Conservation (phyloP, 1,284 basidiomycete species). For the Leccinum solheimii region DNA sequence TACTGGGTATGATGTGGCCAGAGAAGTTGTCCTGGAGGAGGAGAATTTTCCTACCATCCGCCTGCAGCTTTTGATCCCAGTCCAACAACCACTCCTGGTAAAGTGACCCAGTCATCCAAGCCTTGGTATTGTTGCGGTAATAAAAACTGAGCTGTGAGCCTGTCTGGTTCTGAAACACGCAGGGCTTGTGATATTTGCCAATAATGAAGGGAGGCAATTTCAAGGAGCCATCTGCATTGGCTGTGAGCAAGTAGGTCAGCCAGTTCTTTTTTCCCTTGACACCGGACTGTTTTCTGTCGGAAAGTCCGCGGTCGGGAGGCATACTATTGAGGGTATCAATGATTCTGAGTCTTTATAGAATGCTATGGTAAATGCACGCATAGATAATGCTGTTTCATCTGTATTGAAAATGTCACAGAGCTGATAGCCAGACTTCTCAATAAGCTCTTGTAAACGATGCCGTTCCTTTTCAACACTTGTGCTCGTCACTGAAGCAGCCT, state of each 20-base stretch:
- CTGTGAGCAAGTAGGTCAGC: not conserved
- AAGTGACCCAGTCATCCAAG: not conserved
- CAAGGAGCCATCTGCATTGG: not conserved
- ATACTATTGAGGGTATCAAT: not conserved
- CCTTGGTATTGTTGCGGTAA: not conserved
- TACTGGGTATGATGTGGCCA: not conserved
- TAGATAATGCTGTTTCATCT: not conserved
- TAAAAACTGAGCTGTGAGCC: not conserved
- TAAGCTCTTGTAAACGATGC: not conserved
- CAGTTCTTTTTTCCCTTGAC: not conserved
- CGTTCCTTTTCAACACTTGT: constrained; percentile 4
- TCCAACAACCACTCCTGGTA: not conserved
- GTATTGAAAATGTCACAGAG: not conserved
- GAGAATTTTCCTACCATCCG: not conserved
- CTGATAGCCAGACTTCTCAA: not conserved
- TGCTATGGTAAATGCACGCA: not conserved
- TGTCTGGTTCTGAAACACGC: not conserved
- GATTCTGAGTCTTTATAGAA: not conserved
- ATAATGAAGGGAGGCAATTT: not conserved
- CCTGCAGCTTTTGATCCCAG: not conserved
- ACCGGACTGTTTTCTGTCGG: not conserved
- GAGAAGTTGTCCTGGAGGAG: not conserved
- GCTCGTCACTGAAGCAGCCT: constrained; percentile 1
- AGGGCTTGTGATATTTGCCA: not conserved
- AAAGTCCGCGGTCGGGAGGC: not conserved